Conservation (phyloP, 2,329 filamentous ascomycete genomes). For the Xylariaceae sp. region DNA sequence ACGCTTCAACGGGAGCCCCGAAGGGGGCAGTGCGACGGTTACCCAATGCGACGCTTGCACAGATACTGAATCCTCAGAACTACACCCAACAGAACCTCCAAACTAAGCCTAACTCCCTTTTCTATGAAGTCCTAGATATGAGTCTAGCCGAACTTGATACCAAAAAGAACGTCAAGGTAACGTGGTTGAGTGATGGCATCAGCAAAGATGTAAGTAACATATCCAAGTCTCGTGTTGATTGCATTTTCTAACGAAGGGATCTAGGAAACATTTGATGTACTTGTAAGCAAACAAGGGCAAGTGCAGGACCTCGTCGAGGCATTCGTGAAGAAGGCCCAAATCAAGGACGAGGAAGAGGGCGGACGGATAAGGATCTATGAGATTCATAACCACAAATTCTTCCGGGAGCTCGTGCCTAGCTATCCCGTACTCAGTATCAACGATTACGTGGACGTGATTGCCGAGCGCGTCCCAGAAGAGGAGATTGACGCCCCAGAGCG, state of each 20-base stretch:
- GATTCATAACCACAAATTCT: constrained; percentile 74
- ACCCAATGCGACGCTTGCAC: constrained; percentile 63
- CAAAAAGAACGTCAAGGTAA: constrained; percentile 80
- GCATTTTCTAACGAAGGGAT: constrained; percentile 20
- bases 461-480: constrained; percentile 73
- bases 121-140: constrained; percentile 91
- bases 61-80: constrained; percentile 72
- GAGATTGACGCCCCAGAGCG: constrained; percentile 53
- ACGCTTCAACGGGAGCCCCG: constrained; percentile 67
- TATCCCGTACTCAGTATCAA: constrained; percentile 75
- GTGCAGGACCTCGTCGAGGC: constrained; percentile 72
- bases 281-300: constrained; percentile 81
- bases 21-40: constrained; percentile 72
- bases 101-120: constrained; percentile 72
- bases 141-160: constrained; percentile 89
- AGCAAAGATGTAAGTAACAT: constrained; percentile 69
- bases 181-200: constrained; percentile 82
- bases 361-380: constrained; percentile 77
- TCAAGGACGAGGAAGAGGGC: constrained; percentile 66
- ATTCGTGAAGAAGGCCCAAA: constrained; percentile 72
- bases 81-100: constrained; percentile 64
- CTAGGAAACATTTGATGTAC: constrained; percentile 71
- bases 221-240: background rate
- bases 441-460: constrained; percentile 77
- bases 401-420: constrained; percentile 66